Evolutionary conservation across 2,329 filamentous ascomycete genomes (phyloP).

Genomic region (Leptographium wingfieldii): DNA sequence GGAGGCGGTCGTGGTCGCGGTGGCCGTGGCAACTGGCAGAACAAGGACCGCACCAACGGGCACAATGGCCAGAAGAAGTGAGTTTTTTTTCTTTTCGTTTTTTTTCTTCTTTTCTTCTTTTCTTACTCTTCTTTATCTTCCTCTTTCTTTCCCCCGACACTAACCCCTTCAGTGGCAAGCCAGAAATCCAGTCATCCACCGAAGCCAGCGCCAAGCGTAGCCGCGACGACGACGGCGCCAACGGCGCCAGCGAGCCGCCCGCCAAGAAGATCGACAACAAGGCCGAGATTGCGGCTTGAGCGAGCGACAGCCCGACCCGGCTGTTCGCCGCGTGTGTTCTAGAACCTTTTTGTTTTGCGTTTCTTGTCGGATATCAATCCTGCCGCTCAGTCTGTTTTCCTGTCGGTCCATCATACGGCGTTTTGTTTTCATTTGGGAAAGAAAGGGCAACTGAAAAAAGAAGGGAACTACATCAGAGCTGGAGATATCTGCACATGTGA

Average conservation of each 20-base stretch:
- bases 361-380: not conserved
- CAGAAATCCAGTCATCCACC: conserved; percentile 33
- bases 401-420: not conserved
- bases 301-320: not conserved
- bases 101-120: not conserved
- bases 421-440: not conserved
- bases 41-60: conserved; percentile 8
- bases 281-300: conserved; percentile 16
- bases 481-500: not conserved
- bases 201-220: conserved; percentile 37
- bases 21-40: conserved; percentile 22
- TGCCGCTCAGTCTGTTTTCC: not conserved
- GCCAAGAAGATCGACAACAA: conserved; percentile 52
- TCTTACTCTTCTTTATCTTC: not conserved
- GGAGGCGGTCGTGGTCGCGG: conserved; percentile 19
- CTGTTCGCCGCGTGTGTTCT: not conserved
- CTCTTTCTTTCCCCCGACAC: not conserved
- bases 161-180: conserved; percentile 20
- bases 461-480: not conserved
- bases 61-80: not conserved
- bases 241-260: conserved; percentile 28
- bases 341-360: not conserved
- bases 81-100: not conserved
- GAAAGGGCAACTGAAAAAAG: not conserved
- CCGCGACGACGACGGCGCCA: conserved; percentile 32